phyloP scores from a whole-genome alignment of 1,284 basidiomycete genomes.

The Taiwanofungus camphoratus region DNA sequence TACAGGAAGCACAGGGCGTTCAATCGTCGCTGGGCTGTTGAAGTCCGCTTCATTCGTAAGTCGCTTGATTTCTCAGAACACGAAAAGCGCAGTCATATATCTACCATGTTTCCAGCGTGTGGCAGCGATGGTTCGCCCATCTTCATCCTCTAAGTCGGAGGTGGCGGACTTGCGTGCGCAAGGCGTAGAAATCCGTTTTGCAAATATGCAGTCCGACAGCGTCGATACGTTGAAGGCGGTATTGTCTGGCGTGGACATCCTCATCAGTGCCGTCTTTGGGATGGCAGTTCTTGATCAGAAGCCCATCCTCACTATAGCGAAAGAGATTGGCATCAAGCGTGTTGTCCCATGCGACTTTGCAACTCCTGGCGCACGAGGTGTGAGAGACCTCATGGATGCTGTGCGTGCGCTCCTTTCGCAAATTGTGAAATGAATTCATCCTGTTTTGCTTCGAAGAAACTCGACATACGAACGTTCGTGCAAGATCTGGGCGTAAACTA shows the following conservation, averaged over 20 bases:
- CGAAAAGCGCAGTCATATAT: neutral
- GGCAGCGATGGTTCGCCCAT: conserved; percentile 9
- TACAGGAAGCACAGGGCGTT: conserved; percentile 16
- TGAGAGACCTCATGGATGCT: conserved; percentile 12
- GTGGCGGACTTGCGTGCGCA: conserved; percentile 4
- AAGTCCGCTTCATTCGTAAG: conserved; percentile 14
- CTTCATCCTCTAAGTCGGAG: conserved; percentile 12
- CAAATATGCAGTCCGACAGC: conserved; percentile 9
- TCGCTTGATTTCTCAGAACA: neutral
- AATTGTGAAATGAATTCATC: neutral
- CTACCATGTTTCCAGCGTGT: conserved; percentile 6
- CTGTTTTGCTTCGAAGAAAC: conserved; percentile 15
- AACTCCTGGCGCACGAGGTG: conserved; percentile 13
- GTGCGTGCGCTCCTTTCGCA: conserved; percentile 12
- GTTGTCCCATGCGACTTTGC: conserved; percentile 17
- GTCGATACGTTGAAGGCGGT: conserved; percentile 9
- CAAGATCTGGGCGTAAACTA: conserved; percentile 15
- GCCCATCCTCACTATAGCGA: conserved; percentile 13
- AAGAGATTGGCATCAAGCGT: conserved; percentile 15
- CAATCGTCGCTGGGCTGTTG: conserved; percentile 14
- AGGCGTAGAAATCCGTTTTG: conserved; percentile 16
- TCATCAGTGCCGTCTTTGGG: conserved; percentile 13
- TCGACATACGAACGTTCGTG: conserved; percentile 15
- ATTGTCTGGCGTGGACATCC: conserved; percentile 12
- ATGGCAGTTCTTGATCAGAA: conserved; percentile 9